Evolutionary conservation across 768 basidiomycete species (phyloP), one percentile per base, ranked within the genome.

Genomic region (Gymnopilus dilepis): DNA sequence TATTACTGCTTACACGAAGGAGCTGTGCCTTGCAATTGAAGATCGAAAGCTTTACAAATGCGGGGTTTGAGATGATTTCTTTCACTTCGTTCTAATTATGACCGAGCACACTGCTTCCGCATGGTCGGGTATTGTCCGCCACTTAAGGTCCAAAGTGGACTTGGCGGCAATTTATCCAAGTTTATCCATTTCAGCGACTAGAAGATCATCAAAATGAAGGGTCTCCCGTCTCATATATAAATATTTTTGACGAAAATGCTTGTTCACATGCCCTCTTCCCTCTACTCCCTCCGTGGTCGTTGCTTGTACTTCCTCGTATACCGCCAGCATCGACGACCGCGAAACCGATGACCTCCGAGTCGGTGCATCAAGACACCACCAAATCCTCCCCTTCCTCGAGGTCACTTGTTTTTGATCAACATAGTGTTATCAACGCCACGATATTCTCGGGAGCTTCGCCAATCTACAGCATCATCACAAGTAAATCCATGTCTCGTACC

Each of bases 401-500:
- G 15, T 50, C 47, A 7, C 47, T 50, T 50, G 47, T 50, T 4
- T 50, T 50, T n/a, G 47, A 50, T 31, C 47, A 50, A 9, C 47
- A 50, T n/a, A 50, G 47, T 17, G 47, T 50, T 7, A 50, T 50
- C 47, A 50, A 50, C 7, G 47, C 47, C 4, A 57, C 55, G 17
- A 40, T 64, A 24, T 45, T 22, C 37, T 51, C 34, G 33, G 40
- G 54, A 45, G 48, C 31, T 19, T 33, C 38, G 26, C 59, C 55
- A 8, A 22, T 30, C 11, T 60, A 57, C 37, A 60, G 34, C 9
- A 52, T 61, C 30, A 57, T 53, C 22, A 64, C 63, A 12, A 60
- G 52, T 41, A 60, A 57, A 45, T 50, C 56, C 19, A 41, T 40
- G 17, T 57, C 60, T 12, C 51, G 65, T 17, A 61, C 57, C 37